Base-by-base conservation (phyloP, 768 basidiomycete species). In the Hortiboletus campestris region DNA sequence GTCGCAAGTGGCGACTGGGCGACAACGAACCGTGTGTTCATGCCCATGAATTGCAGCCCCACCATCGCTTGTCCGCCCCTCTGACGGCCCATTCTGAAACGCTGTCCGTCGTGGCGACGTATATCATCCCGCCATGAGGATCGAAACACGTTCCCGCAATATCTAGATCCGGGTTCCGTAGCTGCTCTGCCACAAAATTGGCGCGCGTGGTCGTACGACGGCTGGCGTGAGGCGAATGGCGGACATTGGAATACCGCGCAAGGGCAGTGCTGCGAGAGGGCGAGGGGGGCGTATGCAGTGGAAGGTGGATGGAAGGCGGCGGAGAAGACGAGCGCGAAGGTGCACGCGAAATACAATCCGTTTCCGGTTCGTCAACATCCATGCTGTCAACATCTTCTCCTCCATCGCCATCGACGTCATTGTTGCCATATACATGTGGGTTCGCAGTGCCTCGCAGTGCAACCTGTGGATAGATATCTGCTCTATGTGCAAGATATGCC, bases 71-170 rank as follows among this genome's bases (percentile, higher is more conserved):
- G 59, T 86, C 85, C 14, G 84, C 81, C 6, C 86, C 87, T 20
- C 81, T 76, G 49, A 94, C 76, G 42, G 80, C 76, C 88, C 89
- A 94, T 67, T 94, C 91, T 8, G 84, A 86, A 25, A 94, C 75
- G 36, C 84, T 84, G 55, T 75, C 68, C 55, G 80, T 79, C 51
- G 82, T 82, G 20, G 84, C 89, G 14, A 84, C 85, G 64, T 91
- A 91, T 31, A 91, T 64, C 67, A 76, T 81, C 57, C 79, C 77
- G 2, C 89, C 89, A 6, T 70, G 72, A 17, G 87, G 88, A 67
- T 90, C 89, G 60, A 90, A 91, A 57, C 84, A 89, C 38, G 81
- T 75, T 13, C 89, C 89, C 3, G 88, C 86, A 47, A 91, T 71
- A 63, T 87, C 84, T 36, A 80, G 63, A 55, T 71, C 70, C 12